A percentile compares a stretch with the other conserved stretches of the same genome.
phyloP scores from a whole-genome alignment of 441 rosid genomes.

The Corymbia citriodora region DNA sequence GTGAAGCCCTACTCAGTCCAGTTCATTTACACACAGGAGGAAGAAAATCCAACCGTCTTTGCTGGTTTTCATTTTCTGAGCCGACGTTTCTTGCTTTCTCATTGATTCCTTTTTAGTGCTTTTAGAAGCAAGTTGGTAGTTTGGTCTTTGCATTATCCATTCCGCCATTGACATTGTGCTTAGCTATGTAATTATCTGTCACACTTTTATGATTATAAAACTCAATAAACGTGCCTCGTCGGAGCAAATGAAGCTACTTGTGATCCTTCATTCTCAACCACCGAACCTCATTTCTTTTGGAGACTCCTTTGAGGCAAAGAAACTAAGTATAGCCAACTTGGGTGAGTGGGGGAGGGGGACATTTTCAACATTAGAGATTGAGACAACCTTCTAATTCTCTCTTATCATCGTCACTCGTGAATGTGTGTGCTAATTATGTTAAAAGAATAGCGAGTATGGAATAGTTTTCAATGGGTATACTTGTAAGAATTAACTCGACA shows the following conservation, averaged over 20 bases:
- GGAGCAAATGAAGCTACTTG: not conserved
- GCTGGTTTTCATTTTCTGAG: not conserved
- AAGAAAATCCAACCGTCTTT: not conserved
- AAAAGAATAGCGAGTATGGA: not conserved
- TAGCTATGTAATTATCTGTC: not conserved
- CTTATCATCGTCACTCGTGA: not conserved
- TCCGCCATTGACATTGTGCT: not conserved
- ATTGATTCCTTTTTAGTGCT: not conserved
- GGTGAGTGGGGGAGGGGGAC: not conserved
- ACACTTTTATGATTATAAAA: not conserved
- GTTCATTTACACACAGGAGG: not conserved
- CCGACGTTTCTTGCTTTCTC: not conserved
- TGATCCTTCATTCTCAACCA: not conserved
- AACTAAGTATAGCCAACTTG: not conserved
- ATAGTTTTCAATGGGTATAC: not conserved
- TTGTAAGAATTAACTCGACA: not conserved
- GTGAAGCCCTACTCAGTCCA: conserved; percentile 1
- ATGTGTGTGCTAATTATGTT: not conserved
- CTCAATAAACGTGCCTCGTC: not conserved
- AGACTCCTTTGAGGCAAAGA: not conserved
- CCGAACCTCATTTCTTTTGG: not conserved
- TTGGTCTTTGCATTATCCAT: not conserved
- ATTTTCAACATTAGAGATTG: not conserved
- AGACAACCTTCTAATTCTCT: not conserved
- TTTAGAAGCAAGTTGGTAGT: not conserved